Base-by-base conservation (phyloP, 2,329 filamentous ascomycete species). In the Herpomyces periplanetae region DNA sequence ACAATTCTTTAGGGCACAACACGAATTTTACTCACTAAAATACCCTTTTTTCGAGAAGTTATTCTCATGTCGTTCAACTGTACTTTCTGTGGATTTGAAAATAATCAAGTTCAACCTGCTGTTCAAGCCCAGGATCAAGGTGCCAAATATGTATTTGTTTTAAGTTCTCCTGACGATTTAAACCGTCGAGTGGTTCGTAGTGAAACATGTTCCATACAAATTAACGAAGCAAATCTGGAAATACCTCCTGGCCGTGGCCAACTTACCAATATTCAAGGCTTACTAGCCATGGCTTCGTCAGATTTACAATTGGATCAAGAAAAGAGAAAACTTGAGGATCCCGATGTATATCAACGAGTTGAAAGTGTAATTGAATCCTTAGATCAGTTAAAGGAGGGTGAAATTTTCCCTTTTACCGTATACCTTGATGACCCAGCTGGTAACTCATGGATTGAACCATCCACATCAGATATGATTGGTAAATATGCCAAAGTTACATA, bases 61-160 rank as follows among this genome's bases (percentile, higher is more conserved):
- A 69, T 96, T 31, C 55, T 96, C 38, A 87, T 88, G 60, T 91
- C 75, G 25, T 96, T 96, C 40, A 53, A 55, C 27, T 96, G 80
- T 46, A 58, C 68, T 4, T 56, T 88, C 40, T 96, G 80, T 44
- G 47, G 58, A 34, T 62, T 75, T 41, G 57, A 63, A 27, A 87
- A 91, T 45, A 73, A 73, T 38, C 75, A 88, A 31, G 64, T 96
- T 30, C 75, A 88, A 36, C 59, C 73, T 5, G 80, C 80, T 11
- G 71, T 71, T 25, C 56, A 71, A 30, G 75, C 91, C 25, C 80
- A 91, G 41, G 62, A 71, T 30, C 66, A 66, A 31, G 80, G 80
- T 20, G 49, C 56, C 9, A 66, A 63, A 35, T 87, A 75, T 41
- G 61, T 69, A 21, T 50, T 91, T 21, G 63, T 61, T 19, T 47